These are phyloP conservation scores for Lathyrus sativus DNA, from an alignment of 306 rosid genomes.

Conservation along the genomic window DNA sequence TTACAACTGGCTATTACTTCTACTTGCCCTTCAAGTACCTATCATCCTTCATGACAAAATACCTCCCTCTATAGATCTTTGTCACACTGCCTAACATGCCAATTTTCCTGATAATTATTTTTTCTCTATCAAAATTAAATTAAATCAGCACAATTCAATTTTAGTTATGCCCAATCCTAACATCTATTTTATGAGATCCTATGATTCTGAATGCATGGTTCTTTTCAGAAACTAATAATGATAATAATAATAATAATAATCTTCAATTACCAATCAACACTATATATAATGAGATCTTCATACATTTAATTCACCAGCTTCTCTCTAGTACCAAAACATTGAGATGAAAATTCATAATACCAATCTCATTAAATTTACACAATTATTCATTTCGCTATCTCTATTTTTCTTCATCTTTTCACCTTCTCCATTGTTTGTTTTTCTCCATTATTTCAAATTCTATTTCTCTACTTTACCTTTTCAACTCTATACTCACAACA, in stretches of 20 bases:
- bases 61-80: constrained; percentile 25
- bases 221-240: neutral
- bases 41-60: constrained; percentile 33
- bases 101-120: constrained; percentile 38
- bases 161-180: neutral
- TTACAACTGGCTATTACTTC: constrained; percentile 26
- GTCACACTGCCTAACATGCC: constrained; percentile 4
- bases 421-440: constrained; percentile 47
- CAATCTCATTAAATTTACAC: constrained; percentile 48
- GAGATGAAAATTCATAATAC: constrained; percentile 41
- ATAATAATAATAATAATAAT: neutral
- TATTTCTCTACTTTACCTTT: constrained; percentile 53
- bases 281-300: constrained; percentile 37
- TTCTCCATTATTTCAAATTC: constrained; percentile 52
- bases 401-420: constrained; percentile 54
- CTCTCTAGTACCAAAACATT: constrained; percentile 15
- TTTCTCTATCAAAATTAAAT: too few species aligned
- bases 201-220: too few species aligned
- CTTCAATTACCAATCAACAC: neutral
- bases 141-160: too few species aligned
- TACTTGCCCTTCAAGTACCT: constrained; percentile 30
- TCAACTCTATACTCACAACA: constrained; percentile 63
- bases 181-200: neutral
- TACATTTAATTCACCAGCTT: constrained; percentile 14
- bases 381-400: constrained; percentile 55